Base-by-base conservation (phyloP, 139 green algal species). In the Medakamo hakoo region DNA sequence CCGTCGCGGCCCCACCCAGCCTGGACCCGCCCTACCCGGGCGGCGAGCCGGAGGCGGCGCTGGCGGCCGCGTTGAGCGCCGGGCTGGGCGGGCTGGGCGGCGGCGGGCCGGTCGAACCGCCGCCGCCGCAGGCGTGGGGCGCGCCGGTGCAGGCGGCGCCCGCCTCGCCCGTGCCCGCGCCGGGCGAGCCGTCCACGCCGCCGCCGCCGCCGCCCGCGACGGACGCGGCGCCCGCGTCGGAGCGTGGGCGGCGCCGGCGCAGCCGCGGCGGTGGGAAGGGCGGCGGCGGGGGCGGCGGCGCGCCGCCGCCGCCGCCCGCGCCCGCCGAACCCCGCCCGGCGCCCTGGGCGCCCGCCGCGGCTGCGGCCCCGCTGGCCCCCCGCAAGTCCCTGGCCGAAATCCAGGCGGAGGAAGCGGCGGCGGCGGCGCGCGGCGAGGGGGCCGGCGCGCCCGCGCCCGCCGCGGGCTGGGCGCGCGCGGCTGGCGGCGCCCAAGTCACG, bases 311-410 rank as follows among this genome's bases (percentile, higher is more conserved):
- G 25, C 25, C 22, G 57, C 58, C 4, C 25, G 22, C 20, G 60
- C n/a, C 28, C 29, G n/a, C 66, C 1, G 75, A 74, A 30, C 64
- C 76, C 25, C 81, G 76, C 65, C 30, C 59, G 26, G 83, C 76
- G 4, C 81, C 83, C 21, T 90, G 83, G 83, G 82, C 78, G 4
- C 71, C 69, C 2, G 55, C 71, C 24, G 74, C 65, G 3, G 64
- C 73, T 32, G 74, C 68, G 55, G 29, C 49, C 16, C 30, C 29
- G 22, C 31, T 21, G 26, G 60, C 65, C n/a, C 61, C 30, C 20
- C 60, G 52, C 29, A 84, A 83, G 69, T 82, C 77, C 16, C 78
- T 93, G 30, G 30, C 69, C 1, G 79, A 92, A 49, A 90, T 93
- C 59, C 78, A 89, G 67, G 64, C 78, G 65, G 84, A 93, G 72